These are phyloP conservation scores for Xerocomellus intermedius DNA, from an alignment of 768 basidiomycete species.

Conservation along the genomic window DNA sequence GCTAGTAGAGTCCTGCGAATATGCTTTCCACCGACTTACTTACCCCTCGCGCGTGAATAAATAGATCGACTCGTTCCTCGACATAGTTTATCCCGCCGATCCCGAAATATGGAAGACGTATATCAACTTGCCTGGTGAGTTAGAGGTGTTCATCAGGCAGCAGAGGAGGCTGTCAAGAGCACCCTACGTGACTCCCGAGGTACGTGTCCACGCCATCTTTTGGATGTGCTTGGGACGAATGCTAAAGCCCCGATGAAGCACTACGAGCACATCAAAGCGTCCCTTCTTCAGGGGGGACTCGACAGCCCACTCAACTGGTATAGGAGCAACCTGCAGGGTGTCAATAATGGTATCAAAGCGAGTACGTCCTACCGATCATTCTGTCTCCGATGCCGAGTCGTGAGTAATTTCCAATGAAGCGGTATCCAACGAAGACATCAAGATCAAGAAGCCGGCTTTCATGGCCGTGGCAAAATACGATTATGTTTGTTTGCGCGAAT, in stretches of 20 bases:
- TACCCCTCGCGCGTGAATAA: background rate
- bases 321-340: slow-evolving; percentile 26
- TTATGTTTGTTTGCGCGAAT: slow-evolving; percentile 30
- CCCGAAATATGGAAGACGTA: slow-evolving; percentile 35
- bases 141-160: slow-evolving; percentile 32
- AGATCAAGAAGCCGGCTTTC: slow-evolving; percentile 37
- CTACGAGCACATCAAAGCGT: slow-evolving; percentile 26
- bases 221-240: background rate
- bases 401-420: slow-evolving; percentile 11
- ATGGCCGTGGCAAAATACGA: slow-evolving; percentile 38
- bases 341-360: slow-evolving; percentile 30
- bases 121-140: slow-evolving; percentile 35
- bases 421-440: slow-evolving; percentile 24
- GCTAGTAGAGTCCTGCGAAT: too few species aligned
- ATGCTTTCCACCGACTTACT: background rate
- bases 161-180: slow-evolving; percentile 19
- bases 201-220: slow-evolving; percentile 6
- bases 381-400: background rate
- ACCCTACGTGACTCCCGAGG: slow-evolving; percentile 36
- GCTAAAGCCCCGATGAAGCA: slow-evolving; percentile 21
- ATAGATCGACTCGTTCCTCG: slow-evolving; percentile 41
- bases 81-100: slow-evolving; percentile 35
- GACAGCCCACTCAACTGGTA: slow-evolving; percentile 40
- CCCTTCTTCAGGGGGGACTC: slow-evolving; percentile 33
- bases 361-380: slow-evolving; percentile 17